Percentiles rank a stretch among this genome's conserved stretches.
Evolutionary conservation across 2,329 filamentous ascomycete species (phyloP).

Genomic region (Orbilia javanica): DNA sequence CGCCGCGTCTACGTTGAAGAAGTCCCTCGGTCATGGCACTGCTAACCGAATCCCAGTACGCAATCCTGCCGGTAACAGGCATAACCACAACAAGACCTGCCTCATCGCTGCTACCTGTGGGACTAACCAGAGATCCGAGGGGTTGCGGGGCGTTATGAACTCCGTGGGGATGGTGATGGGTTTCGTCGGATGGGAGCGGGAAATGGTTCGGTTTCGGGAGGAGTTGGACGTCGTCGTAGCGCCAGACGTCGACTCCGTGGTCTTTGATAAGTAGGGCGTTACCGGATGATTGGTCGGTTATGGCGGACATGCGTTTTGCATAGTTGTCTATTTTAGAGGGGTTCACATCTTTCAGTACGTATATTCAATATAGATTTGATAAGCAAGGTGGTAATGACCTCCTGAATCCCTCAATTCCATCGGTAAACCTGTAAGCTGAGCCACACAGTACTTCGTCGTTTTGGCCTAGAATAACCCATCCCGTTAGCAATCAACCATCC

Average conservation of each 20-base stretch:
- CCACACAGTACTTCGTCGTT: slow-evolving; percentile 62
- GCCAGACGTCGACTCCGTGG: slow-evolving; percentile 88
- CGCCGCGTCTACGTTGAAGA: slow-evolving; percentile 61
- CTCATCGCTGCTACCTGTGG: slow-evolving; percentile 80
- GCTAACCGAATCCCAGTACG: slow-evolving; percentile 93
- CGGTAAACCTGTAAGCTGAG: slow-evolving; percentile 61
- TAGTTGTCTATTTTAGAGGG: slow-evolving; percentile 49
- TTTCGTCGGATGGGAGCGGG: slow-evolving; percentile 73
- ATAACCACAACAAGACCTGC: slow-evolving; percentile 89
- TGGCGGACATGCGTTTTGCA: slow-evolving; percentile 63
- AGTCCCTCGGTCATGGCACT: slow-evolving; percentile 62
- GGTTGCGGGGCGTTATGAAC: slow-evolving; percentile 78
- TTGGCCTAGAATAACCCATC: slow-evolving; percentile 61
- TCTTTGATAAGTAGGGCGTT: slow-evolving; percentile 85
- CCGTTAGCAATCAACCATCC: slow-evolving; percentile 1
- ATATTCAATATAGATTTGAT: slow-evolving; percentile 9
- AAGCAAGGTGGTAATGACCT: slow-evolving; percentile 40
- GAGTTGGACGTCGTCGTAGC: slow-evolving; percentile 78
- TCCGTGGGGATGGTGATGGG: slow-evolving; percentile 71
- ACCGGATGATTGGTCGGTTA: slow-evolving; percentile 71
- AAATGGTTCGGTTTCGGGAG: slow-evolving; percentile 84
- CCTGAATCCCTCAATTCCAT: slow-evolving; percentile 60
- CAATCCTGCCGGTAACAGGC: slow-evolving; percentile 83
- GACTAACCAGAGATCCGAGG: slow-evolving; percentile 83
- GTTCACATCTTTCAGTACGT: neutral